These are phyloP conservation scores for Penicillium goetzii DNA, from an alignment of 495 filamentous ascomycete genomes.

Conservation along the genomic window DNA sequence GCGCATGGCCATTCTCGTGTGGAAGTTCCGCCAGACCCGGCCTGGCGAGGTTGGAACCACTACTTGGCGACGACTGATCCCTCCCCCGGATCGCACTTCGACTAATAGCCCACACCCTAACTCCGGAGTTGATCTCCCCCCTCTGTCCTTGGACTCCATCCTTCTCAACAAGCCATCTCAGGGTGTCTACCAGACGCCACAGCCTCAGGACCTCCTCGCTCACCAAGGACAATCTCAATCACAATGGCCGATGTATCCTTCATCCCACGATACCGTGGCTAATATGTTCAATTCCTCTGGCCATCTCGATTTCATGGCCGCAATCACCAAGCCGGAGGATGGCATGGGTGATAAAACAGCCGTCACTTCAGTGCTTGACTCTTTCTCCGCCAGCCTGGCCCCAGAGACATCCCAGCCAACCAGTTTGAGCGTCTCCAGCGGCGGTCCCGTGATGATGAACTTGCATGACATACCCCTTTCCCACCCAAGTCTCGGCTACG, in stretches of 20 bases:
- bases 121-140: constrained; percentile 45
- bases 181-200: constrained; percentile 40
- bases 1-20: constrained; percentile 55
- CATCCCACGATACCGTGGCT: constrained; percentile 42
- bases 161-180: constrained; percentile 41
- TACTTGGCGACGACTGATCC: constrained; percentile 55
- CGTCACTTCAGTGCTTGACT: constrained; percentile 47
- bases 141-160: constrained; percentile 46
- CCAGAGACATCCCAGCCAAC: constrained; percentile 41
- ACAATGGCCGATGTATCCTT: constrained; percentile 45
- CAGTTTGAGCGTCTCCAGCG: constrained; percentile 35
- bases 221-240: constrained; percentile 35
- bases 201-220: constrained; percentile 41
- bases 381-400: constrained; percentile 40
- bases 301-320: constrained; percentile 42
- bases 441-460: constrained; percentile 43
- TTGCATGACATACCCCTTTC: constrained; percentile 48
- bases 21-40: constrained; percentile 56
- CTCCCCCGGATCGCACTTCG: constrained; percentile 43
- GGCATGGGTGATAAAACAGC: constrained; percentile 45
- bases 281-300: constrained; percentile 43
- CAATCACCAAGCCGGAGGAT: constrained; percentile 46
- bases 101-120: constrained; percentile 44
- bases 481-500: constrained; percentile 40
- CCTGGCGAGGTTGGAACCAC: constrained; percentile 52